Evolutionary conservation across 768 basidiomycete species (phyloP).

Genomic region (Tulasnella calospora): DNA sequence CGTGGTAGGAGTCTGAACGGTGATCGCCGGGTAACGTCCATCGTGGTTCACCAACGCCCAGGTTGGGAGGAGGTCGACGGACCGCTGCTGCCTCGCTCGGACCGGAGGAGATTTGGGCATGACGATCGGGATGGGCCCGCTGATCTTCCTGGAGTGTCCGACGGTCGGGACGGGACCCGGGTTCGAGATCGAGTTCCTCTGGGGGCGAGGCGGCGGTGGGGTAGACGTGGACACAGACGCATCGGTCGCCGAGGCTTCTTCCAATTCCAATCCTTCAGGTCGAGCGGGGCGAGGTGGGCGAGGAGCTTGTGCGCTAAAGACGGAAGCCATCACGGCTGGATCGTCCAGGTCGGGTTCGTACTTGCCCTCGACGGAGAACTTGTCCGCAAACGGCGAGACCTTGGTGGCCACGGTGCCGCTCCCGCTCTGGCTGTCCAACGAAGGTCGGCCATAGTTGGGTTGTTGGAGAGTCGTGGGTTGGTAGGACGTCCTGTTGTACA

Average conservation of each 20-base stretch:
- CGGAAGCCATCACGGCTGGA: neutral
- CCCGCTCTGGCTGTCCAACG: neutral
- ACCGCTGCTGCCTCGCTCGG: neutral
- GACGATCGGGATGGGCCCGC: slow-evolving; percentile 12
- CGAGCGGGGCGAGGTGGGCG: slow-evolving; percentile 18
- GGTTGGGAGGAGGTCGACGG: neutral
- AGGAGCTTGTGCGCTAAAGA: neutral
- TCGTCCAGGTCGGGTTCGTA: slow-evolving; percentile 19
- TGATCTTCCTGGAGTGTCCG: slow-evolving; percentile 15
- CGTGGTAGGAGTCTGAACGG: neutral
- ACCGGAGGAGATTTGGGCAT: neutral
- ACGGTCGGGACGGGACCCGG: slow-evolving; percentile 10
- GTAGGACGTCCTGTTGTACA: neutral
- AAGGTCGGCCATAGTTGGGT: neutral
- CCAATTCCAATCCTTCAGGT: slow-evolving; percentile 11
- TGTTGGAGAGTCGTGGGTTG: neutral
- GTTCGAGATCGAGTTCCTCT: slow-evolving; percentile 1
- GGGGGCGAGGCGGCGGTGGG: neutral
- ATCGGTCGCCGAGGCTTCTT: neutral
- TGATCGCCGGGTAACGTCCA: slow-evolving; percentile 4
- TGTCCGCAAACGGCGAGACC: slow-evolving; percentile 19
- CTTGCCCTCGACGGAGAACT: slow-evolving; percentile 22
- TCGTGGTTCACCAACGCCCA: slow-evolving; percentile 2
- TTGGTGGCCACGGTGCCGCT: neutral
- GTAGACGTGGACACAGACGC: neutral